phyloP scores from a whole-genome alignment of 2,329 filamentous ascomycete genomes.

The Calonectria ilicicola region DNA sequence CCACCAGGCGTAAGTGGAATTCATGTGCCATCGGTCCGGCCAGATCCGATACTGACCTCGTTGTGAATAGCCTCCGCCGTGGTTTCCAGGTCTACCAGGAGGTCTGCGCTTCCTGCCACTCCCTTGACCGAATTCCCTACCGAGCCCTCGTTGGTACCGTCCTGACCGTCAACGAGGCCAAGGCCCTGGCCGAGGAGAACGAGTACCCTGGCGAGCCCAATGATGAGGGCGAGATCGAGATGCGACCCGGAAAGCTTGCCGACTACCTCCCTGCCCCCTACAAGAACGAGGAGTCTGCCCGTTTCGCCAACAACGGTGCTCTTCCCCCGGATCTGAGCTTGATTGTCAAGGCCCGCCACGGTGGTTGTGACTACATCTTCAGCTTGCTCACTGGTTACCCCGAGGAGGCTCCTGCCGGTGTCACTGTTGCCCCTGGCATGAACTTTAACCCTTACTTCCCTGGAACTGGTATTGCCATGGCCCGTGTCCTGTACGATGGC shows the following conservation, averaged over 20 bases:
- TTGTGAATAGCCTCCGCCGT: conserved; percentile 81
- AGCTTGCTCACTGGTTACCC: conserved; percentile 96
- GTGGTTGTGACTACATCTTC: conserved; percentile 99
- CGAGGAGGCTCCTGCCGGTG: conserved; percentile 93
- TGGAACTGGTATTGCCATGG: conserved; percentile 98
- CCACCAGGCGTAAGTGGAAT: conserved; percentile 85
- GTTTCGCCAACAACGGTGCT: conserved; percentile 98
- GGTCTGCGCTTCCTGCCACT: conserved; percentile 98
- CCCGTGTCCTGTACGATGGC: conserved; percentile 96
- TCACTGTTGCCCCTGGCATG: conserved; percentile 85
- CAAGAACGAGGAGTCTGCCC: conserved; percentile 99
- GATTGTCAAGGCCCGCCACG: conserved; percentile 97
- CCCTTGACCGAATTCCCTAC: conserved; percentile 93
- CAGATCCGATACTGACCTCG: conserved; percentile 25
- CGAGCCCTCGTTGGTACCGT: conserved; percentile 89
- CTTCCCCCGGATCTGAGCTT: conserved; percentile 96
- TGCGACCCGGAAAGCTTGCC: conserved; percentile 97
- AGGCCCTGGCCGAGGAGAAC: conserved; percentile 96
- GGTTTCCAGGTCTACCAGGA: conserved; percentile 99
- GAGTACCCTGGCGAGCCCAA: conserved; percentile 99
- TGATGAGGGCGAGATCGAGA: conserved; percentile 97
- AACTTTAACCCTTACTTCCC: conserved; percentile 99
- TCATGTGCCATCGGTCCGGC: conserved; percentile 18
- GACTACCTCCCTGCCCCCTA: conserved; percentile 96
- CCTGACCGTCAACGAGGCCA: conserved; percentile 98